phyloP scores from a whole-genome alignment of 139 green algal species.

The Eudorina sp. region DNA sequence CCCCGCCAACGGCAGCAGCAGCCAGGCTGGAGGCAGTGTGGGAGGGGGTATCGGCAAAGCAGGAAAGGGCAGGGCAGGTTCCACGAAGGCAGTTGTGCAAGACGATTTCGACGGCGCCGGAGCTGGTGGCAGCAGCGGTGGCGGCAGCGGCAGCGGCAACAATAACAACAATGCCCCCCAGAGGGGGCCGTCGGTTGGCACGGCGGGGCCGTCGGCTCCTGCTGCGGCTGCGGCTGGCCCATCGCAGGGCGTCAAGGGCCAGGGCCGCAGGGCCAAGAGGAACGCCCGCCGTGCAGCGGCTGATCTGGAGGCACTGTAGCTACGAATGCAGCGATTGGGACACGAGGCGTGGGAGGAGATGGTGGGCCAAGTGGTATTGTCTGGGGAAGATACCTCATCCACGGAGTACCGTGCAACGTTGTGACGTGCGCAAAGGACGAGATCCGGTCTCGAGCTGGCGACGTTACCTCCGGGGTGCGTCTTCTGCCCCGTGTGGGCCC shows the following conservation, averaged over 20 bases:
- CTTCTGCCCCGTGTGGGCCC: no score
- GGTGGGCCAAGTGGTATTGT: no score
- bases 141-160: not conserved
- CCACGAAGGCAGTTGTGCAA: not conserved
- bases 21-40: not conserved
- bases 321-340: no score
- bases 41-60: conserved; percentile 10
- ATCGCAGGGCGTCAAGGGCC: not conserved
- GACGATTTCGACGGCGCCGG: not conserved
- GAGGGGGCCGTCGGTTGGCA: not conserved
- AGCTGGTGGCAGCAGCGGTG: not conserved
- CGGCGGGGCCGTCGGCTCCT: not conserved
- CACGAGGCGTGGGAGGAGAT: no score
- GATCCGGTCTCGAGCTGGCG: no score
- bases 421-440: no score
- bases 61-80: not conserved
- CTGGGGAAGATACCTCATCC: no score
- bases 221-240: not conserved
- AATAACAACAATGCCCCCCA: no score
- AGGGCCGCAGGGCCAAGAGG: conserved; percentile 39
- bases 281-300: conserved; percentile 34
- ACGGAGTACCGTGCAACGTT: no score
- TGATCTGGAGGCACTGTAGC: not conserved
- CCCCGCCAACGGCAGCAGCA: not conserved
- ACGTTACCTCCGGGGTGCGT: no score